A percentile compares a stretch with the other conserved stretches of the same genome.
Evolutionary conservation across 257 asterid genomes (phyloP).

Genomic region (Apocynum venetum): DNA sequence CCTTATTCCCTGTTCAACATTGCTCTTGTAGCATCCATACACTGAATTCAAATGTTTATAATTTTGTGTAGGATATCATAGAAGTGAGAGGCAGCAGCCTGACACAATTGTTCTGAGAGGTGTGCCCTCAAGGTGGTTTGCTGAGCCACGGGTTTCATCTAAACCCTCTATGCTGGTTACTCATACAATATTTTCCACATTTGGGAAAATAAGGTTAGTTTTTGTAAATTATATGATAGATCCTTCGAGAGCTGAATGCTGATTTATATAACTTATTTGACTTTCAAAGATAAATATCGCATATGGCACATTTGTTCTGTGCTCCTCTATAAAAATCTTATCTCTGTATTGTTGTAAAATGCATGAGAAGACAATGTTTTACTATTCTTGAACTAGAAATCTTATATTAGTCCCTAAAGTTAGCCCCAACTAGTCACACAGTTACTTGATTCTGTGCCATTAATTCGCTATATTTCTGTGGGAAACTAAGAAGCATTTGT

Average conservation of each 20-base stretch:
- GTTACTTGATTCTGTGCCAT: background rate
- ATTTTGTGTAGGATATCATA: slow-evolving; percentile 47
- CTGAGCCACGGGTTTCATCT: slow-evolving; percentile 92
- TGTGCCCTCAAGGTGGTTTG: slow-evolving; percentile 97
- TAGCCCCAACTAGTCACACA: background rate
- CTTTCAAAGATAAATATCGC: background rate
- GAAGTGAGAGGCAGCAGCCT: slow-evolving; percentile 63
- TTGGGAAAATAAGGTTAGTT: slow-evolving; percentile 78
- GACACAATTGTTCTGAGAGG: slow-evolving; percentile 84
- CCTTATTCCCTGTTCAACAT: background rate
- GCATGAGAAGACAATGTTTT: background rate
- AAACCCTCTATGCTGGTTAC: slow-evolving; percentile 97
- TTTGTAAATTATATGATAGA: background rate
- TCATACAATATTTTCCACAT: slow-evolving; percentile 75
- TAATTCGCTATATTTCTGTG: background rate
- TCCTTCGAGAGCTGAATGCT: background rate
- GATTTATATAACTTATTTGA: background rate
- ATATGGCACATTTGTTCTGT: background rate
- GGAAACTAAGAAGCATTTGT: background rate
- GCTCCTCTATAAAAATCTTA: background rate
- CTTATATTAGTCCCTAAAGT: background rate
- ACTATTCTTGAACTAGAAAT: background rate
- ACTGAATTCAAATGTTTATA: background rate
- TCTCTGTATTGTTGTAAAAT: background rate
- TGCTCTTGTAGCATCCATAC: background rate